Base-by-base conservation (phyloP, 371 early-diverging fungal genomes). In the Fennellomyces sp. region DNA sequence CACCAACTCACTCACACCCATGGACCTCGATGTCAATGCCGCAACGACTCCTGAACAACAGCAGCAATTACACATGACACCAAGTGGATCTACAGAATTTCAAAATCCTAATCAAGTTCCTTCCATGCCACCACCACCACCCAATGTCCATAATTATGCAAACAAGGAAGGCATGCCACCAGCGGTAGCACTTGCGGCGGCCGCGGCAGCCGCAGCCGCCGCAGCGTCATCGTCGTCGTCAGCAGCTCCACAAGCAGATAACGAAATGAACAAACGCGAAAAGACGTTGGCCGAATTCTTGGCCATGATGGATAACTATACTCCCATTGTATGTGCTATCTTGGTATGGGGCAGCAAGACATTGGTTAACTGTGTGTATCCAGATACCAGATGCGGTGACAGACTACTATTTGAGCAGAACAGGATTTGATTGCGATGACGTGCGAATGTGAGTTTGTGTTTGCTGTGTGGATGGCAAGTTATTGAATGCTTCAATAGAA, bases 341-440 rank as follows among this genome's bases (percentile, higher is more conserved):
- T n/a, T n/a, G n/a, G n/a, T 49, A 23, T 27, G 48, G 11, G 11
- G 3, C 23, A 25, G 25, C 15, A 1, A 48, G 39, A 15, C 25
- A 25, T 55, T 17, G 8, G 17, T 17, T 51, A 39, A 26, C 5
- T 28, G 13, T 5, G 27, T 35, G 19, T 23, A 19, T 21, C 19
- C 66, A 92, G 92, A 95, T 99, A 66, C 99, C 99, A 33, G 99
- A 99, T 68, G 91, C 92, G 30, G 94, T 98, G 11, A 94, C 96
- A 23, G 99, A 99, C 66, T 94, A 97, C 73, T 97, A 96, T 69
- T 76, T 99, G 41, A 86, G 91, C 36, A 85, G 92, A 68, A 89
- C 97, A 3, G 99, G 99, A 4, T 93, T 99, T 58, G 90, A 93
- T 45, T 95, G 94, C 64, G 89, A 90, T 35, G 97, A 98, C 76